These are phyloP conservation scores for Calendula officinalis DNA, from an alignment of 129 eudicot genomes.

Conservation along the genomic window DNA sequence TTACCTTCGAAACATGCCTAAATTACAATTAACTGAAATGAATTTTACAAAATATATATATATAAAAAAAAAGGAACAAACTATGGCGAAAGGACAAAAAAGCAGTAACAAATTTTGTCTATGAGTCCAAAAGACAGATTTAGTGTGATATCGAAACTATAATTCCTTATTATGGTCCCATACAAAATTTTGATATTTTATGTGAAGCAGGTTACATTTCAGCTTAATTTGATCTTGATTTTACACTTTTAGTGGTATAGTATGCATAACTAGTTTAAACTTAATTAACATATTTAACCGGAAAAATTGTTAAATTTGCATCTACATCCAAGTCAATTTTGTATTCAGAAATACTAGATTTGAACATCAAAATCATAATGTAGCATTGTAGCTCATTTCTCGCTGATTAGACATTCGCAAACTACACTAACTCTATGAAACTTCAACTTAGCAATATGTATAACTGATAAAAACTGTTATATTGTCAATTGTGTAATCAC, in stretches of 20 bases:
- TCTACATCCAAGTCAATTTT: neutral
- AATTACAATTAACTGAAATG: constrained; percentile 5
- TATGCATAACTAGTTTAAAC: neutral
- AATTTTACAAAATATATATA: neutral
- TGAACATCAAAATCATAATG: neutral
- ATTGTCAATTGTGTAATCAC: neutral
- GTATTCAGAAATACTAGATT: neutral
- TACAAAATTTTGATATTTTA: neutral
- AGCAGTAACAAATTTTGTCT: neutral
- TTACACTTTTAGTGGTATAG: neutral
- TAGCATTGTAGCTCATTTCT: neutral
- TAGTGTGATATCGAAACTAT: neutral
- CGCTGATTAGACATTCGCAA: neutral
- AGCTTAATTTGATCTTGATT: neutral
- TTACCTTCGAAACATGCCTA: constrained; percentile 99
- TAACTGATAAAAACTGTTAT: too few relatives aligned
- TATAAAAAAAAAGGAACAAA: neutral
- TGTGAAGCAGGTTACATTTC: neutral
- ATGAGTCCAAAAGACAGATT: neutral
- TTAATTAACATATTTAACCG: neutral
- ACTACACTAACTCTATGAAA: too few relatives aligned
- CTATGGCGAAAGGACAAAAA: neutral
- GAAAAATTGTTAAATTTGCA: neutral
- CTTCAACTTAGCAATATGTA: too few relatives aligned
- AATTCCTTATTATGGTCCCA: neutral